phyloP scores from a whole-genome alignment of 2,329 filamentous ascomycete genomes.

The Talaromyces sp. region DNA sequence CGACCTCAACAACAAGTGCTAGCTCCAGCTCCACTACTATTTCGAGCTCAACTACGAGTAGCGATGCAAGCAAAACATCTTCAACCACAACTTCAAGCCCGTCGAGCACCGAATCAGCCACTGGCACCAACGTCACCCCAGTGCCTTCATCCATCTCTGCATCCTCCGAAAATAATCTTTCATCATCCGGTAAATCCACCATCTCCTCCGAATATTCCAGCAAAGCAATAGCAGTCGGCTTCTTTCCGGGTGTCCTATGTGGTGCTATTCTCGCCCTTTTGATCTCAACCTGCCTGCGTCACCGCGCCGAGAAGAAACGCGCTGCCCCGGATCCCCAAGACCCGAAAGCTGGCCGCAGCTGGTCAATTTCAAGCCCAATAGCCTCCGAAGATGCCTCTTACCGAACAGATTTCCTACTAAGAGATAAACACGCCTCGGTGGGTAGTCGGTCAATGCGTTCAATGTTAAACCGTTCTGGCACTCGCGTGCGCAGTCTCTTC shows the following conservation, averaged over 20 bases:
- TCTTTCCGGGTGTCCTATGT: slow-evolving; percentile 50
- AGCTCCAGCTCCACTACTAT: not conserved
- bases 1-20: slow-evolving; percentile 3
- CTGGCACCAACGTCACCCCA: slow-evolving; percentile 26
- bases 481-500: slow-evolving; percentile 43
- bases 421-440: slow-evolving; percentile 24
- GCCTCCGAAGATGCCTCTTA: slow-evolving; percentile 45
- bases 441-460: slow-evolving; percentile 37
- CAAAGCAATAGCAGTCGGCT: slow-evolving; percentile 47
- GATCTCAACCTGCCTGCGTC: slow-evolving; percentile 46
- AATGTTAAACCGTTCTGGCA: slow-evolving; percentile 37
- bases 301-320: slow-evolving; percentile 21
- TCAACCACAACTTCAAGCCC: slow-evolving; percentile 16
- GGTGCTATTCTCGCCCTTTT: slow-evolving; percentile 57
- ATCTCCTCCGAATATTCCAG: slow-evolving; percentile 41
- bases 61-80: not conserved
- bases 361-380: slow-evolving; percentile 49
- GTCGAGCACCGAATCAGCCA: slow-evolving; percentile 17
- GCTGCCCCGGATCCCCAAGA: slow-evolving; percentile 21
- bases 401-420: slow-evolving; percentile 49
- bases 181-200: slow-evolving; percentile 1
- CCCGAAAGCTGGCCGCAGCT: slow-evolving; percentile 29
- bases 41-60: not conserved
- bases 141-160: slow-evolving; percentile 23
- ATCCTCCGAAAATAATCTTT: slow-evolving; percentile 12